Percentiles rank a stretch among this genome's conserved stretches.
phyloP scores from a whole-genome alignment of 495 filamentous ascomycete species.

The Xylaria castorea region DNA sequence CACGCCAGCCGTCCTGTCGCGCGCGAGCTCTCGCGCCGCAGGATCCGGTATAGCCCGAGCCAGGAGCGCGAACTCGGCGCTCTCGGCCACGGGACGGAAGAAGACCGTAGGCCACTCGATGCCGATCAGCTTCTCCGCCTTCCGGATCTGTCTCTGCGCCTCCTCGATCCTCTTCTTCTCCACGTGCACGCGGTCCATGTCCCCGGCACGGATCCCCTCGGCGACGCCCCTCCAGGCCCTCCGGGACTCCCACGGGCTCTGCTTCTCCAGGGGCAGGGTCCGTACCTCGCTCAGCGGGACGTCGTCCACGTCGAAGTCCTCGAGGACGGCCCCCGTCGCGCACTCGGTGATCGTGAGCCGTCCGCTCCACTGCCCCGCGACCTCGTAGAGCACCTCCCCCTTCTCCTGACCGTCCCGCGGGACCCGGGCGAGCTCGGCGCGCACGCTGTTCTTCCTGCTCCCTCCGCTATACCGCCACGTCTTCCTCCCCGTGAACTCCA shows the following conservation, averaged over 20 bases:
- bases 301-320: constrained; percentile 43
- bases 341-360: constrained; percentile 47
- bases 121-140: constrained; percentile 63
- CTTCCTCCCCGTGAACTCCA: constrained; percentile 47
- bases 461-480: constrained; percentile 27
- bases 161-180: constrained; percentile 51
- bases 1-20: constrained; percentile 50
- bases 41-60: constrained; percentile 26
- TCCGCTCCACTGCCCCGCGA: constrained; percentile 49
- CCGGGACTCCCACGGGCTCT: constrained; percentile 54
- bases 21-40: constrained; percentile 50
- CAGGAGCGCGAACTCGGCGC: constrained; percentile 24
- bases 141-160: constrained; percentile 64
- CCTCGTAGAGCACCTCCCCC: constrained; percentile 38
- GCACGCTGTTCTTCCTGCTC: constrained; percentile 25
- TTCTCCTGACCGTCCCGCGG: neutral
- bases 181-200: constrained; percentile 43
- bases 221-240: constrained; percentile 50
- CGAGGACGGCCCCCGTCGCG: constrained; percentile 36
- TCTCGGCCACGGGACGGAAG: constrained; percentile 36
- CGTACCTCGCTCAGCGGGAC: constrained; percentile 31
- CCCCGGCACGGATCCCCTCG: constrained; percentile 40
- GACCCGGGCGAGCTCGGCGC: constrained; percentile 23
- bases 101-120: constrained; percentile 66
- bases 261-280: constrained; percentile 39